A percentile compares a stretch with the other conserved stretches of the same genome.
Conservation (phyloP, 208 protist genomes). For the Perkinsela sp. region DNA sequence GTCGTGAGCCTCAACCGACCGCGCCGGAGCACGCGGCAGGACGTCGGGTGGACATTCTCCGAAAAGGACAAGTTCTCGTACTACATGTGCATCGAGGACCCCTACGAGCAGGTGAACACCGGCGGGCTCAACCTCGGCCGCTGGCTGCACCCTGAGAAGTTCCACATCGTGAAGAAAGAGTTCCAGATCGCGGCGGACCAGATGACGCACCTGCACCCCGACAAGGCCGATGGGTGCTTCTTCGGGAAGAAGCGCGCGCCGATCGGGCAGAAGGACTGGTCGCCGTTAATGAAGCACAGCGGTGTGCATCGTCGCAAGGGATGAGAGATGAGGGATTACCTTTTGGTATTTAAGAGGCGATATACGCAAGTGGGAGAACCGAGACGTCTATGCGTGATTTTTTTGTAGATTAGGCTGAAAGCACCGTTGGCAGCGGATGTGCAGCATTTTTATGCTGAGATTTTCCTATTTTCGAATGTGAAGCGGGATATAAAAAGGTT, state of each 20-base stretch:
- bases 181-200: constrained; percentile 33
- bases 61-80: constrained; percentile 42
- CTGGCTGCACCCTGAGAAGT: constrained; percentile 49
- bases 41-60: constrained; percentile 41
- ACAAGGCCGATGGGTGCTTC: constrained; percentile 7
- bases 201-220: constrained; percentile 38
- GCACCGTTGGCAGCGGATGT: too few species aligned
- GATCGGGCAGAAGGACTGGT: neutral
- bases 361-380: too few species aligned
- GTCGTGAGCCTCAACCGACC: constrained; percentile 38
- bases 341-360: too few species aligned
- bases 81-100: constrained; percentile 44
- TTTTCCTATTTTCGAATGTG: too few species aligned
- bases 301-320: too few species aligned
- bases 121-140: constrained; percentile 53
- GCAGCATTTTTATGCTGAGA: too few species aligned
- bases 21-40: constrained; percentile 16
- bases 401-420: too few species aligned
- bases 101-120: constrained; percentile 45
- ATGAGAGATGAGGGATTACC: too few species aligned
- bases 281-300: neutral
- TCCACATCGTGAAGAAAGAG: constrained; percentile 54
- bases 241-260: neutral
- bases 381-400: too few species aligned
- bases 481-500: too few species aligned